phyloP scores from a whole-genome alignment of 371 early-diverging fungal genomes.

The Mortierella sp. region DNA sequence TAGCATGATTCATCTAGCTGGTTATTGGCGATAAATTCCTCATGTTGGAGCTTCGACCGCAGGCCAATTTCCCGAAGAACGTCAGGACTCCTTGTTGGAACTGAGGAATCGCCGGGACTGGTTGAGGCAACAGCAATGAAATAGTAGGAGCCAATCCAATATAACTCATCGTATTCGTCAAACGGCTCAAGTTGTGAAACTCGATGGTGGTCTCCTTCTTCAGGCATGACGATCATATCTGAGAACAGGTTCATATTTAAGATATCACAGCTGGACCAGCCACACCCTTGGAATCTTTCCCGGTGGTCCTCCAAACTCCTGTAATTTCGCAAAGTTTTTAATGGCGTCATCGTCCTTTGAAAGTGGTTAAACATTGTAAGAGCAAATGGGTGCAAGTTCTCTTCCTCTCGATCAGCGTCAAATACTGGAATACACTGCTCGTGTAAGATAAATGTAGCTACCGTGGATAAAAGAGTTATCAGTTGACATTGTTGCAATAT shows the following conservation, averaged over 20 bases:
- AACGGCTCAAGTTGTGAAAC: conserved; percentile 41
- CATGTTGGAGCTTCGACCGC: conserved; percentile 24
- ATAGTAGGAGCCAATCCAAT: conserved; percentile 54
- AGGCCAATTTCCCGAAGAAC: conserved; percentile 31
- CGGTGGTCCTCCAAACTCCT: conserved; percentile 38
- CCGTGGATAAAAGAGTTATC: background rate
- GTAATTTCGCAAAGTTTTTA: conserved; percentile 42
- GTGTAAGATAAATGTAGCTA: conserved; percentile 50
- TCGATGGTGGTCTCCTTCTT: conserved; percentile 32
- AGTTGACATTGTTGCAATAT: background rate
- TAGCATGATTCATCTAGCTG: conserved; percentile 33
- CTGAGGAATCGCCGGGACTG: background rate
- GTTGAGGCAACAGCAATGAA: conserved; percentile 47
- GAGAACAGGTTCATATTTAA: conserved; percentile 47
- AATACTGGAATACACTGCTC: conserved; percentile 53
- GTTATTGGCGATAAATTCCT: background rate
- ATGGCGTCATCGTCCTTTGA: conserved; percentile 51
- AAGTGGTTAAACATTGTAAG: conserved; percentile 51
- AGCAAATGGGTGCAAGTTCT: conserved; percentile 46
- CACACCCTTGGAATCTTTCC: conserved; percentile 30
- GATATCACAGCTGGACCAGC: conserved; percentile 46
- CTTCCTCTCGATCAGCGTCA: conserved; percentile 24
- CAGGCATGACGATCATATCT: conserved; percentile 33
- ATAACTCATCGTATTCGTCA: conserved; percentile 51
- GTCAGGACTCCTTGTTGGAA: conserved; percentile 23